phyloP scores from a whole-genome alignment of 179 eudicot species.

The Drosera spatulata region DNA sequence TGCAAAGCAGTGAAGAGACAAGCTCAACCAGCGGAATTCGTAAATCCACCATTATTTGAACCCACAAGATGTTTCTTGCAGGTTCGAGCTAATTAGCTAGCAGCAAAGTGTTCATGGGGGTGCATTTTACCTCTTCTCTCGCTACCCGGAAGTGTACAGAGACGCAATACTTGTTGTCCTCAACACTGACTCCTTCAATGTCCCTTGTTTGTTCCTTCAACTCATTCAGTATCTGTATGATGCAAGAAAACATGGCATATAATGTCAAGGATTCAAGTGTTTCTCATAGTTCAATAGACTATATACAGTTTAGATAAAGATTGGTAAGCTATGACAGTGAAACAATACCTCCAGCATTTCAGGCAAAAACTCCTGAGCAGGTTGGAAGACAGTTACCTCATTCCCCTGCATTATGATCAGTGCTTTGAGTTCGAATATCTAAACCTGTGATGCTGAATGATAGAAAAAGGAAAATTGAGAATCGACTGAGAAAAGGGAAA shows the following conservation, averaged over 20 bases:
- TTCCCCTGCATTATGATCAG: slow-evolving; percentile 3
- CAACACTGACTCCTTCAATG: slow-evolving; percentile 52
- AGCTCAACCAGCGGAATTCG: no score
- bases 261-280: neutral
- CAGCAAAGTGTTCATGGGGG: no score
- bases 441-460: neutral
- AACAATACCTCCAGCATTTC: slow-evolving; percentile 44
- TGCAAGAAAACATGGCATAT: neutral
- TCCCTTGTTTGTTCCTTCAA: slow-evolving; percentile 31
- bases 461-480: neutral
- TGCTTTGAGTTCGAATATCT: neutral
- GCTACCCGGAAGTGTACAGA: slow-evolving; percentile 86
- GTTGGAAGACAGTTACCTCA: slow-evolving; percentile 40
- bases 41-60: no score
- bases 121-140: slow-evolving; percentile 31
- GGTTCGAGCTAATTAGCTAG: no score
- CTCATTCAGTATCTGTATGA: slow-evolving; percentile 43
- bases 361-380: slow-evolving; percentile 82
- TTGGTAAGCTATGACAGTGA: neutral
- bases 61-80: no score
- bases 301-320: neutral
- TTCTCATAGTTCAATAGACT: neutral
- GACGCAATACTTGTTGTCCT: slow-evolving; percentile 78
- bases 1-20: no score
- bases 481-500: neutral